Conservation (phyloP, 2,329 filamentous ascomycete genomes). For the Fusarium camptoceras region DNA sequence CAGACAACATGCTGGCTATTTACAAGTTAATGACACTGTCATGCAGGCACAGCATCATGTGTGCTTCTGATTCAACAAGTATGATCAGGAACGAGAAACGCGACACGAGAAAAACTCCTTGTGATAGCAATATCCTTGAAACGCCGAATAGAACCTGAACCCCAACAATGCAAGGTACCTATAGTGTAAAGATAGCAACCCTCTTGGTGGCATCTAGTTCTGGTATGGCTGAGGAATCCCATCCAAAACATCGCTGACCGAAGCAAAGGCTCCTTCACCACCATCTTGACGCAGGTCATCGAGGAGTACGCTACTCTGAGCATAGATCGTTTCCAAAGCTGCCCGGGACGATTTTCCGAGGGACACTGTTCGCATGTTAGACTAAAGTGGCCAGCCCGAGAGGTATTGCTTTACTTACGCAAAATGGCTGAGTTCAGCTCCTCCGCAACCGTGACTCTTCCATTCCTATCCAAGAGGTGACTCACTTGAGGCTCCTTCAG, state of each 20-base stretch:
- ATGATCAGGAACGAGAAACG: neutral
- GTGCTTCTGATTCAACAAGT: slow-evolving; percentile 1
- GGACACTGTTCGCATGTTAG: slow-evolving; percentile 70
- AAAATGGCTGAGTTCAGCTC: slow-evolving; percentile 94
- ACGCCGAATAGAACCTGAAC: slow-evolving; percentile 42
- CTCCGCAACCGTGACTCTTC: slow-evolving; percentile 84
- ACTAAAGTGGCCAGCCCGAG: neutral
- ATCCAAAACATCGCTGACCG: slow-evolving; percentile 62
- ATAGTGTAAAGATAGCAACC: slow-evolving; percentile 14
- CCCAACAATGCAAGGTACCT: slow-evolving; percentile 32
- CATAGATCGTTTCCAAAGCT: slow-evolving; percentile 84
- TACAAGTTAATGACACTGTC: slow-evolving; percentile 3
- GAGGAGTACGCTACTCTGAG: slow-evolving; percentile 88
- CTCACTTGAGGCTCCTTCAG: slow-evolving; percentile 78
- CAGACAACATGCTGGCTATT: slow-evolving; percentile 5
- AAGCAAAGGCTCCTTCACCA: slow-evolving; percentile 85
- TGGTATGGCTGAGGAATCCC: slow-evolving; percentile 57
- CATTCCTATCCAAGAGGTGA: slow-evolving; percentile 80
- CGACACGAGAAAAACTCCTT: slow-evolving; percentile 26
- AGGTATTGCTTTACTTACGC: slow-evolving; percentile 65
- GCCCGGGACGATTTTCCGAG: slow-evolving; percentile 90
- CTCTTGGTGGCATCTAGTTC: slow-evolving; percentile 42
- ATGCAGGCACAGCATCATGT: neutral
- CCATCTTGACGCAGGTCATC: slow-evolving; percentile 84
- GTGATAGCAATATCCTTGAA: slow-evolving; percentile 27